Evolutionary conservation across 2,329 filamentous ascomycete genomes (phyloP).

Genomic region (Colletotrichum musicola): DNA sequence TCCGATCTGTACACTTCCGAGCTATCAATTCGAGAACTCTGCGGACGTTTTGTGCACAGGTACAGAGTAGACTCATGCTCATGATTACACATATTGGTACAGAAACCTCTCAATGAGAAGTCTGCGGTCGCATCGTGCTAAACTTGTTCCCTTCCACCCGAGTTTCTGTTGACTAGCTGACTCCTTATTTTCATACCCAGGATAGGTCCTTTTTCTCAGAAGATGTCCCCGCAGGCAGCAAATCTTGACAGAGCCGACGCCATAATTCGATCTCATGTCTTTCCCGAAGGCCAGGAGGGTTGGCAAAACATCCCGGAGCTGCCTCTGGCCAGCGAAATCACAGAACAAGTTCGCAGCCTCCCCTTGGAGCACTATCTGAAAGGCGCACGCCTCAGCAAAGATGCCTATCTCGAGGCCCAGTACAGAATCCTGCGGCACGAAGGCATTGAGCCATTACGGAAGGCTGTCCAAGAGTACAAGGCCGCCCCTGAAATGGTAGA

Average conservation of each 20-base stretch:
- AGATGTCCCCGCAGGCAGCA: background rate
- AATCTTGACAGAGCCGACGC: background rate
- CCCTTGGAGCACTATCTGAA: slow-evolving; percentile 67
- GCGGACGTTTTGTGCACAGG: too few relatives aligned
- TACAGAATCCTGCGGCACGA: slow-evolving; percentile 84
- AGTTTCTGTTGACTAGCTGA: background rate
- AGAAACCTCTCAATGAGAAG: too few relatives aligned
- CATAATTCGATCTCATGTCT: background rate
- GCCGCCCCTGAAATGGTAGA: slow-evolving; percentile 69
- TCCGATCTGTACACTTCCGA: too few relatives aligned
- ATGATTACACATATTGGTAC: too few relatives aligned
- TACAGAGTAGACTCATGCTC: too few relatives aligned
- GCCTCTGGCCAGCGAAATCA: slow-evolving; percentile 66
- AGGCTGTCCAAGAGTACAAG: slow-evolving; percentile 71
- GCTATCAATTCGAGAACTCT: too few relatives aligned
- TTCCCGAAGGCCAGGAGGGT: background rate
- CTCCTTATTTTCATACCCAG: background rate
- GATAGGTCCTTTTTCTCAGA: background rate
- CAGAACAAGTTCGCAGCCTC: slow-evolving; percentile 47
- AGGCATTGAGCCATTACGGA: slow-evolving; percentile 75
- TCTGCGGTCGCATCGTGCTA: too few relatives aligned
- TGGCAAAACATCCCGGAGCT: slow-evolving; percentile 61
- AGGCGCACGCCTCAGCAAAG: slow-evolving; percentile 69
- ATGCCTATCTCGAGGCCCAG: slow-evolving; percentile 78
- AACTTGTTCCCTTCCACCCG: too few relatives aligned